phyloP scores from a whole-genome alignment of 1,139 yeast genomes.

The Arxiozyma slooffiae region DNA sequence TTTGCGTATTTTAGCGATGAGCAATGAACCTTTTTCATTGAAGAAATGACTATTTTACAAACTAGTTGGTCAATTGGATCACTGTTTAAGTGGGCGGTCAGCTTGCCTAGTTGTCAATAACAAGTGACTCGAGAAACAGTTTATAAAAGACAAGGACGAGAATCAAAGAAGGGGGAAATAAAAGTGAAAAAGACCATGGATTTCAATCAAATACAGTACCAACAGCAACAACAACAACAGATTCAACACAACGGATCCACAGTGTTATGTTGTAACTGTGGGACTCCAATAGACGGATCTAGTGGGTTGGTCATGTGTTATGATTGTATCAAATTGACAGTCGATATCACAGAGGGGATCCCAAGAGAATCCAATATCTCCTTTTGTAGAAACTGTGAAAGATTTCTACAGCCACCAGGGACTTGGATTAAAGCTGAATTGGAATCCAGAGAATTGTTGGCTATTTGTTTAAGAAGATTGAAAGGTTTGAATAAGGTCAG shows the following conservation, averaged over 20 bases:
- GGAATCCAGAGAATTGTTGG: slow-evolving; percentile 86
- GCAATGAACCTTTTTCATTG: slow-evolving; percentile 3
- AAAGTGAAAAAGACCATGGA: slow-evolving; percentile 14
- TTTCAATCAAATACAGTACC: slow-evolving; percentile 13
- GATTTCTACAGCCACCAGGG: slow-evolving; percentile 87
- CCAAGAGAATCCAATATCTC: slow-evolving; percentile 91
- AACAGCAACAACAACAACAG: slow-evolving; percentile 18
- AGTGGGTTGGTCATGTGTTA: slow-evolving; percentile 91
- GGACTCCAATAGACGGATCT: slow-evolving; percentile 95
- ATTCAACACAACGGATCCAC: slow-evolving; percentile 50
- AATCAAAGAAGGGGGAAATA: neutral
- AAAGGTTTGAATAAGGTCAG: slow-evolving; percentile 85
- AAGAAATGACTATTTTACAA: neutral
- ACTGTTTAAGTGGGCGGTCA: neutral
- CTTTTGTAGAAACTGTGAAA: slow-evolving; percentile 94
- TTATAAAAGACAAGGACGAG: neutral
- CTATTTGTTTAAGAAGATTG: slow-evolving; percentile 77
- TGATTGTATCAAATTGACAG: slow-evolving; percentile 90
- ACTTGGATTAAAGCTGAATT: slow-evolving; percentile 89
- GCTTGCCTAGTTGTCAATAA: neutral
- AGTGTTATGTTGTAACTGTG: slow-evolving; percentile 95
- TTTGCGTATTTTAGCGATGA: too few relatives aligned
- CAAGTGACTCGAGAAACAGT: neutral
- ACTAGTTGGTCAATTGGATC: neutral
- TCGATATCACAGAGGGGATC: slow-evolving; percentile 89